Conservation (phyloP, 2,329 filamentous ascomycete species). For the Penicillium sp. region DNA sequence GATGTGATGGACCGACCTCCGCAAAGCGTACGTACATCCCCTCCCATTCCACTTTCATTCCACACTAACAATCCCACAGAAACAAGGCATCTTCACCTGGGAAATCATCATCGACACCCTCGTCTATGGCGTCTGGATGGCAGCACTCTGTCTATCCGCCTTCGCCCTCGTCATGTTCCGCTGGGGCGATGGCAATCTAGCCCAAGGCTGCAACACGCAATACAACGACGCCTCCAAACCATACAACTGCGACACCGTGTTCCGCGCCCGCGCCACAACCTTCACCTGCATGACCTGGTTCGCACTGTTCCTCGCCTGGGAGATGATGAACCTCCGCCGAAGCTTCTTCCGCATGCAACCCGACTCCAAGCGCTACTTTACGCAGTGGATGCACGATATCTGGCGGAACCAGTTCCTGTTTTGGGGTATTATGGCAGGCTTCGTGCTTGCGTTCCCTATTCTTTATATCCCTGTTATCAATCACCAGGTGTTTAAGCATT, state of each 20-base stretch:
- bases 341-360: conserved; percentile 73
- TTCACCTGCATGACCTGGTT: conserved; percentile 74
- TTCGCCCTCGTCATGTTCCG: conserved; percentile 63
- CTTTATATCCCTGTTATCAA: conserved; percentile 67
- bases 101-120: conserved; percentile 76
- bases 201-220: conserved; percentile 56
- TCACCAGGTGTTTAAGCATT: conserved; percentile 61
- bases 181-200: conserved; percentile 58
- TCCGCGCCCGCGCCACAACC: conserved; percentile 66
- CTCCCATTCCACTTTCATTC: no score
- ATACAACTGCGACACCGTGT: conserved; percentile 57
- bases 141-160: conserved; percentile 59
- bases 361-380: conserved; percentile 55
- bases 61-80: conserved; percentile 28
- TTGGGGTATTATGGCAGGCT: conserved; percentile 58
- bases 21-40: conserved; percentile 46
- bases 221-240: conserved; percentile 39
- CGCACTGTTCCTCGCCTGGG: conserved; percentile 72
- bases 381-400: conserved; percentile 63
- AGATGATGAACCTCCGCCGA: conserved; percentile 67
- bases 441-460: conserved; percentile 55
- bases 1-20: conserved; percentile 79
- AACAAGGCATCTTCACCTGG: conserved; percentile 68
- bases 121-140: conserved; percentile 75
- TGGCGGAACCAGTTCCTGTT: conserved; percentile 71